These are phyloP conservation scores for Flaveria linearis DNA, from an alignment of 129 eudicot genomes.

Conservation along the genomic window DNA sequence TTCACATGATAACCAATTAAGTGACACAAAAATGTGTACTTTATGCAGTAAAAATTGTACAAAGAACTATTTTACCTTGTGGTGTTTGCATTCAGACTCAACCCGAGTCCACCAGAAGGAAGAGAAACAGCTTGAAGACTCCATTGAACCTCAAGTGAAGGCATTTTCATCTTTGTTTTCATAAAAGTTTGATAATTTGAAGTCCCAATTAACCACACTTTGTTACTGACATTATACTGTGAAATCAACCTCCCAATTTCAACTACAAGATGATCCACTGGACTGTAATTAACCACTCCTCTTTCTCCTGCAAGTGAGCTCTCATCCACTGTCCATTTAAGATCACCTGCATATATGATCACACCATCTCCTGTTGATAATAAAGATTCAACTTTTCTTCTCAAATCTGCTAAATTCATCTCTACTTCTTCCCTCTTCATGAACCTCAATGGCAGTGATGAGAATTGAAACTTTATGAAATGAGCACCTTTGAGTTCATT, in stretches of 20 bases:
- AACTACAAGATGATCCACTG: conserved; percentile 70
- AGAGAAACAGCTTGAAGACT: conserved; percentile 80
- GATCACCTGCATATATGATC: conserved; percentile 70
- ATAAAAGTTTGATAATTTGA: conserved; percentile 82
- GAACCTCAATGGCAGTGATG: conserved; percentile 64
- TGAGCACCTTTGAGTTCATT: conserved; percentile 51
- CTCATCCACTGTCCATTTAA: conserved; percentile 81
- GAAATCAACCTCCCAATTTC: conserved; percentile 75
- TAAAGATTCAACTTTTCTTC: conserved; percentile 63
- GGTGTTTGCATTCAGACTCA: conserved; percentile 66
- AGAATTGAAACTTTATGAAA: conserved; percentile 65
- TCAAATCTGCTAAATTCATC: conserved; percentile 64
- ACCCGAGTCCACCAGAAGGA: conserved; percentile 77
- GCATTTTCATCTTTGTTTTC: conserved; percentile 76
- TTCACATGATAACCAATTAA: conserved; percentile 33
- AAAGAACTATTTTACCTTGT: conserved; percentile 26
- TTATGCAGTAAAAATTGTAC: conserved; percentile 14
- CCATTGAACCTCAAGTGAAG: conserved; percentile 80
- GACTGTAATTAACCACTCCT: conserved; percentile 42
- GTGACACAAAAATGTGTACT: background rate
- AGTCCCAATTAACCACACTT: conserved; percentile 74
- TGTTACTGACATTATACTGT: conserved; percentile 45
- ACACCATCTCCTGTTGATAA: conserved; percentile 59
- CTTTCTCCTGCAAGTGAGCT: conserved; percentile 19
- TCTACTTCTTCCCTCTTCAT: conserved; percentile 90